Percentiles rank a stretch among this genome's conserved stretches.
phyloP scores from a whole-genome alignment of 2,329 filamentous ascomycete genomes.

The Fusarium sp. region DNA sequence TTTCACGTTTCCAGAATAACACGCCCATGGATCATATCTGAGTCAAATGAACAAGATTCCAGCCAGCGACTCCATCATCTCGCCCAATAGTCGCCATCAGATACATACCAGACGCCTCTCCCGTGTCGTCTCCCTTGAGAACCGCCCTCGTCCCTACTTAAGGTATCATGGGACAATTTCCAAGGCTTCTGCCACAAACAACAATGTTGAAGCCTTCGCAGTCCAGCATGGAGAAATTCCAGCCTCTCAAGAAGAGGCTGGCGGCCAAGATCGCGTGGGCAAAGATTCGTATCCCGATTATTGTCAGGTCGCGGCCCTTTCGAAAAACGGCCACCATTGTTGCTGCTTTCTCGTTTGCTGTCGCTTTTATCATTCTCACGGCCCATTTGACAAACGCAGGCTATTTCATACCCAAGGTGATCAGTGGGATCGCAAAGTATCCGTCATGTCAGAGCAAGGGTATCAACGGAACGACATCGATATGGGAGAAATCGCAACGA shows the following conservation, averaged over 20 bases:
- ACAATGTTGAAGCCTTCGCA: conserved; percentile 37
- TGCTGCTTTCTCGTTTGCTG: conserved; percentile 22
- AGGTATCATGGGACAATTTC: conserved; percentile 16
- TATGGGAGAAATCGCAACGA: conserved; percentile 42
- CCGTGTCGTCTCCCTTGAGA: conserved; percentile 20
- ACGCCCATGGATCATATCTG: background rate
- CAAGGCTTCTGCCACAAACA: conserved; percentile 10
- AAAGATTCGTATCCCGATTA: conserved; percentile 16
- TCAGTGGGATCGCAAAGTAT: conserved; percentile 37
- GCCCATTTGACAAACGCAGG: conserved; percentile 39
- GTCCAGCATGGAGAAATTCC: conserved; percentile 28
- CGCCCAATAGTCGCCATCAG: conserved; percentile 1
- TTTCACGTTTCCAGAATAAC: conserved; percentile 1
- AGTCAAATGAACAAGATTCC: conserved; percentile 21
- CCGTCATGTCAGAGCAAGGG: conserved; percentile 38
- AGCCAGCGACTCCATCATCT: conserved; percentile 1
- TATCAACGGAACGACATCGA: conserved; percentile 27
- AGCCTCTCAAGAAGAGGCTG: conserved; percentile 22
- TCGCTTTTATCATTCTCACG: conserved; percentile 35
- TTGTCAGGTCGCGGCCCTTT: conserved; percentile 44
- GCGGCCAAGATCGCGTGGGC: conserved; percentile 20
- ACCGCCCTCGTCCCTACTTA: conserved; percentile 11
- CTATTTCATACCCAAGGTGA: conserved; percentile 35
- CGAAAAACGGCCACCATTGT: conserved; percentile 27
- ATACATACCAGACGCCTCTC: conserved; percentile 34